Evolutionary conservation across 208 protist species (phyloP), one percentile per base, ranked within the genome.

Genomic region (Leishmania amazonensis): DNA sequence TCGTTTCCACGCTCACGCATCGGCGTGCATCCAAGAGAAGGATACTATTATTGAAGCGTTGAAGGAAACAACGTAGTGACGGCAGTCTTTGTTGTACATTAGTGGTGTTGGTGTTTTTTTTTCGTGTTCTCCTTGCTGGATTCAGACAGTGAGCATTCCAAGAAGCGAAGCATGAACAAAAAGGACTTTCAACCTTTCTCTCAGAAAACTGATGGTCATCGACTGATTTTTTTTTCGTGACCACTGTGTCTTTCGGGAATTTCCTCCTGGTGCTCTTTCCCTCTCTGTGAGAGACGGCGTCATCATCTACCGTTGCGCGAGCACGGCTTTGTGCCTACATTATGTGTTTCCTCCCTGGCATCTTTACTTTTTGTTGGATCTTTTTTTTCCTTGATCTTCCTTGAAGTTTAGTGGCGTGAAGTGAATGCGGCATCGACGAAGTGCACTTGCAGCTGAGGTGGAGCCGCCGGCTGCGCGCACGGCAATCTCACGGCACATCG

Each of bases 401-500:
- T 49, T 13, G 45, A 53, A 53, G 6, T 19, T 8, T 13, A 31
- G 28, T 8, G 24, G 24, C 54, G 0, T 49, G 40, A n/a, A 35
- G 3, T 17, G 3, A 24, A 85, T 85, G 81, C 64, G 76, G 51
- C 77, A 85, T 24, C 81, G 81, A 11, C 35, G 49, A 15, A 57
- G 60, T 5, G 13, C 35, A 17, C 76, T 77, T 9, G n/a, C 24
- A 1, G 64, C 71, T 9, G 72, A 75, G 35, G 64, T 0, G 24
- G 47, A 65, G 4, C 2, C 5, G 35, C 60, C 24, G 5, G 13
- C 8, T 5, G n/a, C 19, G 57, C 53, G 40, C 1, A 70, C 57
- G n/a, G 17, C 79, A 13, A 40, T 93, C 3, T 60, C 89, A 57
- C 76, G 72, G n/a, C 86, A 70, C 24, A 68, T 96, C 21, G 86